Percentiles rank a stretch among this genome's conserved stretches.
Evolutionary conservation across 2,329 filamentous ascomycete species (phyloP).

Genomic region (Sphaerulina vaccinii): DNA sequence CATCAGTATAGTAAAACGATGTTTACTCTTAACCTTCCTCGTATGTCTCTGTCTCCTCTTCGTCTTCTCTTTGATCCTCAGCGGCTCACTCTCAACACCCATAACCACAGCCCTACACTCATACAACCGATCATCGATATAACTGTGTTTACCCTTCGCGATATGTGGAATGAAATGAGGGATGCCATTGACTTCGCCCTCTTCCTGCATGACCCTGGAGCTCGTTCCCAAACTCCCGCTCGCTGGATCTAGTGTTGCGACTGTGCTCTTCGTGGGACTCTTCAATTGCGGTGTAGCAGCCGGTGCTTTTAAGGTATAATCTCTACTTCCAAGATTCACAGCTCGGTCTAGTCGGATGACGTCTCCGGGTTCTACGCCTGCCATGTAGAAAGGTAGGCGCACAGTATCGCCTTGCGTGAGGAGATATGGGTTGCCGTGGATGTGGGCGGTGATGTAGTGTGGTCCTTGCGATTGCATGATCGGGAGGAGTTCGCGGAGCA

Average conservation of each 20-base stretch:
- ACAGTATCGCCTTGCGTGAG: constrained; percentile 59
- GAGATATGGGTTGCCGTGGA: constrained; percentile 77
- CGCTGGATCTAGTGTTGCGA: constrained; percentile 29
- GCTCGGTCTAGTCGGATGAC: constrained; percentile 85
- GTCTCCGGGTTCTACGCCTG: constrained; percentile 66
- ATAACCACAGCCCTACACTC: constrained; percentile 82
- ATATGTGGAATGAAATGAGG: constrained; percentile 42
- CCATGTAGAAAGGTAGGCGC: constrained; percentile 52
- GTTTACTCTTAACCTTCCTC: constrained; percentile 82
- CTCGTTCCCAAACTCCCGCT: constrained; percentile 28
- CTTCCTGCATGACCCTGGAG: constrained; percentile 27
- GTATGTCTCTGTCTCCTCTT: constrained; percentile 65
- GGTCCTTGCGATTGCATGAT: constrained; percentile 69
- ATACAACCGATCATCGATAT: constrained; percentile 79
- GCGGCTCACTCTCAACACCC: constrained; percentile 72
- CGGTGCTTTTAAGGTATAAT: constrained; percentile 80
- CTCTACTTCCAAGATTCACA: constrained; percentile 75
- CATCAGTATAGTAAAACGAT: constrained; percentile 79
- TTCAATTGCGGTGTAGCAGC: constrained; percentile 48
- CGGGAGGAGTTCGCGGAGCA: constrained; percentile 64
- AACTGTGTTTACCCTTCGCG: constrained; percentile 44
- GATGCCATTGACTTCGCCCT: background rate
- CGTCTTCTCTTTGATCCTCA: constrained; percentile 56
- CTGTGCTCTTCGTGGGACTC: constrained; percentile 29
- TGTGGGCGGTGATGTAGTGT: constrained; percentile 77